phyloP scores from a whole-genome alignment of 2,329 filamentous ascomycete species.

The Coniella lustricola region DNA sequence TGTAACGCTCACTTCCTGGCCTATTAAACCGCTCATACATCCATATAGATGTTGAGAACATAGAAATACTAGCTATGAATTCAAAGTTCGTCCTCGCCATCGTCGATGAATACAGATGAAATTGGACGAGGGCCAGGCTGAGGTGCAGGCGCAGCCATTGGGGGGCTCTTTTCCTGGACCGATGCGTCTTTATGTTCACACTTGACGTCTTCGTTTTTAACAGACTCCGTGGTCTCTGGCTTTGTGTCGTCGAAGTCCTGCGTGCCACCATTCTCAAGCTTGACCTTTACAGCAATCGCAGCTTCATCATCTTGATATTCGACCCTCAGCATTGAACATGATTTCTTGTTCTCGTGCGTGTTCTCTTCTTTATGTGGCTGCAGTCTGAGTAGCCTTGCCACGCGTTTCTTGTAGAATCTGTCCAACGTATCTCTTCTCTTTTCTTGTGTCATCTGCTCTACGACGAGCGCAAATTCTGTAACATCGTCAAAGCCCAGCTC shows the following conservation, averaged over 20 bases:
- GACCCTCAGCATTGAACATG: not conserved
- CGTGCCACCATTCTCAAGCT: not conserved
- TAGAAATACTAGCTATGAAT: not conserved
- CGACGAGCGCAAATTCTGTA: conserved; percentile 80
- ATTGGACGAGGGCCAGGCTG: not conserved
- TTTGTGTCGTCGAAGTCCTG: not conserved
- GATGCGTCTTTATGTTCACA: not conserved
- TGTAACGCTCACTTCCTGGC: too few species aligned
- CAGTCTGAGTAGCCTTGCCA: conserved; percentile 38
- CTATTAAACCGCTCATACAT: too few species aligned
- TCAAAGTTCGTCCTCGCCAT: conserved; percentile 14
- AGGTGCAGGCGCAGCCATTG: not conserved
- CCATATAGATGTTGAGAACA: too few species aligned
- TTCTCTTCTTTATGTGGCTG: conserved; percentile 19
- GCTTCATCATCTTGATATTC: not conserved
- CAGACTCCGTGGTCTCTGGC: not conserved
- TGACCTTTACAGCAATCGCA: not conserved
- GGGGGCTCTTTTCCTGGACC: not conserved
- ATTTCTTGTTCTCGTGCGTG: conserved; percentile 14
- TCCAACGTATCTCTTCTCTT: conserved; percentile 73
- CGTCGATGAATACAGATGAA: conserved; percentile 14
- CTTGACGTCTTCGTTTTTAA: not conserved
- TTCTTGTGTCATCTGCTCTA: conserved; percentile 85
- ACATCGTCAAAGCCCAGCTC: conserved; percentile 69
- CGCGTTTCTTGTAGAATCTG: conserved; percentile 66